Conservation (phyloP, 495 filamentous ascomycete genomes). For the Aspergillus nanangensis region DNA sequence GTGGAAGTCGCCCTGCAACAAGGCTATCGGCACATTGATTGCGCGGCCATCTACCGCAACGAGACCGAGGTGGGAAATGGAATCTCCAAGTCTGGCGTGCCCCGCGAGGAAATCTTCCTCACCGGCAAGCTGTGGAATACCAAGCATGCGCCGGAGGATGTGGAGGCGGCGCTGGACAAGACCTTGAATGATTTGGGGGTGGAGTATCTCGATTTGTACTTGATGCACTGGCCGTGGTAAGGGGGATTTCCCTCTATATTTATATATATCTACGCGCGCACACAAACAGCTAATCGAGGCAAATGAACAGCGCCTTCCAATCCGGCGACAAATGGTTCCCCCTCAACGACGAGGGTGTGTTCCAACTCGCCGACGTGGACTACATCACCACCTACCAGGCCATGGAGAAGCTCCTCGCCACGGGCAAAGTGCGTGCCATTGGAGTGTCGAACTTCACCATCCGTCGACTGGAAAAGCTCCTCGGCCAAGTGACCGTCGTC, state of each 20-base stretch:
- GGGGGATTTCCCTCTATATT: neutral
- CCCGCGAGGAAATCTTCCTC: conserved; percentile 64
- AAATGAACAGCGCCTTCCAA: conserved; percentile 17
- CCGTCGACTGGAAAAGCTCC: conserved; percentile 38
- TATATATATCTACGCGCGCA: neutral
- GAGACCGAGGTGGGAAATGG: conserved; percentile 62
- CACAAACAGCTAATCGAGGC: neutral
- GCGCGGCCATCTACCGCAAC: conserved; percentile 66
- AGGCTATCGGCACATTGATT: conserved; percentile 71
- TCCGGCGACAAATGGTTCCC: conserved; percentile 31
- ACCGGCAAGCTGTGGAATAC: conserved; percentile 63
- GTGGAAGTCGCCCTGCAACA: conserved; percentile 43
- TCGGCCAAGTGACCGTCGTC: conserved; percentile 29
- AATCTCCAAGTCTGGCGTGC: conserved; percentile 51
- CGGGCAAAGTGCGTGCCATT: conserved; percentile 54
- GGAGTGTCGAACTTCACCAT: conserved; percentile 55
- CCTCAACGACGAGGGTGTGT: conserved; percentile 34
- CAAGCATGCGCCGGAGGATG: conserved; percentile 25
- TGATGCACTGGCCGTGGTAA: conserved; percentile 61
- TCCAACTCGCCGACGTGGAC: conserved; percentile 28
- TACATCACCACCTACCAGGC: conserved; percentile 64
- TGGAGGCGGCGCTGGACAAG: conserved; percentile 43
- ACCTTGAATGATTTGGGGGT: conserved; percentile 55
- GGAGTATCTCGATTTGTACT: conserved; percentile 67
- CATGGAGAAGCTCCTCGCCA: conserved; percentile 53